Evolutionary conservation across 176 grass and related monocot species (phyloP).

Genomic region (Raddia guianensis): DNA sequence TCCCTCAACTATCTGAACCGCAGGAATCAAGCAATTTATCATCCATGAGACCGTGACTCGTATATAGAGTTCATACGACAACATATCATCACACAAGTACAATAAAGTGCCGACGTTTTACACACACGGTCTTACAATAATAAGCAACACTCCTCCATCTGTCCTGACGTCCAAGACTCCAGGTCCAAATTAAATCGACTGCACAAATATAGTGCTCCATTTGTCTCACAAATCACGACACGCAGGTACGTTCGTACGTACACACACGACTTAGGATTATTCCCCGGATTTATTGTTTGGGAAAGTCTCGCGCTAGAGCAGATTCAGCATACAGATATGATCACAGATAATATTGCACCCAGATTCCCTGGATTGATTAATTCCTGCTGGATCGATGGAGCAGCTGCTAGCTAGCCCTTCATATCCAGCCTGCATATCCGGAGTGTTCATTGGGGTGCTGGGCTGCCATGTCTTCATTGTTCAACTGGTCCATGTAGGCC

Average conservation of each 20-base stretch:
- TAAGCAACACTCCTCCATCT: not conserved
- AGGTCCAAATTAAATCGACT: no score
- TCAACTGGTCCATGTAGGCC: slow-evolving; percentile 46
- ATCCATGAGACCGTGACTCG: not conserved
- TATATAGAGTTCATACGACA: not conserved
- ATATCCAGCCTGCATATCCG: slow-evolving; percentile 44
- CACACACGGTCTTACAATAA: not conserved
- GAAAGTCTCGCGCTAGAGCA: not conserved
- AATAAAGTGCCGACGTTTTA: not conserved
- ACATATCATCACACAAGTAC: not conserved
- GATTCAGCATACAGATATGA: not conserved
- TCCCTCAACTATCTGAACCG: not conserved
- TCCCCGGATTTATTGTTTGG: not conserved
- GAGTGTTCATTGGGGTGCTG: slow-evolving; percentile 9
- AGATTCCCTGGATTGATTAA: not conserved
- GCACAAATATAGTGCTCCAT: no score
- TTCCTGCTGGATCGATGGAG: not conserved
- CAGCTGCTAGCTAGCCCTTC: not conserved
- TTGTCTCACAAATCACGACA: no score
- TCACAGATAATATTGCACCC: not conserved
- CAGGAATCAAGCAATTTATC: not conserved
- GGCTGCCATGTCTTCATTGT: slow-evolving; percentile 33
- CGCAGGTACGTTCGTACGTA: not conserved
- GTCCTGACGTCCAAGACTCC: no score
- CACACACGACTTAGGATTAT: not conserved